Evolutionary conservation across 2,329 filamentous ascomycete genomes (phyloP), one percentile per base, ranked within the genome.

Genomic region (Eutypa lata): DNA sequence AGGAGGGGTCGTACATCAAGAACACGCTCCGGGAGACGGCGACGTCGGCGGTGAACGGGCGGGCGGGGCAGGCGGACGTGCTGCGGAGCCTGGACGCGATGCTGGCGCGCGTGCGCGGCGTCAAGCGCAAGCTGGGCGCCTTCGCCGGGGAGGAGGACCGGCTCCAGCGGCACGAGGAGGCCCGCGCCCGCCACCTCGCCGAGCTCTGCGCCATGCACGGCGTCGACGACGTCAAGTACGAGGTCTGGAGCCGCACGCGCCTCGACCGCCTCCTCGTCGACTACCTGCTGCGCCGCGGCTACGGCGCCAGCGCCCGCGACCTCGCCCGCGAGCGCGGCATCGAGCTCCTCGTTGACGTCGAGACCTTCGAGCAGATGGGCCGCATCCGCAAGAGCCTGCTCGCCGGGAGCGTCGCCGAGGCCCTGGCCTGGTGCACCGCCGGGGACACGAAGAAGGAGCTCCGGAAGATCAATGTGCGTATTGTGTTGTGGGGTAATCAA

Each of bases 171-270:
- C 88, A 95, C 64, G 83, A 89, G 28, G 83, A 84, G 50, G 88
- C 89, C 57, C 84, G 94, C 31, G 85, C 96, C 53, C 76, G 82
- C 24, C 92, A 99, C 72, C 77, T 99, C 33, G 83, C 90, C 60
- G 85, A 91, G 61, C 78, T 99, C 4, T 90, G 94, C 69, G 73
- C 81, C 44, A 90, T 97, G 63, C 82, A 88, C 53, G 89, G 84
- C 55, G 78, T 97, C 56, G 89, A 91, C 49, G 94, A 99, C 68
- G 91, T 96, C 61, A 91, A 91, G 66, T 99, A 97, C 73, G 93
- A 97, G 66, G 78, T 83, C 53, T 99, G 94, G 94, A 90, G 88
- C 55, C 83, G 90, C 51, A 83, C 83, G 38, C 80, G 94, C 21
- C 77, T 99, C 44, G 89, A 96, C 71, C 80, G 94, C 18, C 74